A percentile compares a stretch with the other conserved stretches of the same genome.
Conservation (phyloP, 1,284 basidiomycete species). For the Pascua guehoae region DNA sequence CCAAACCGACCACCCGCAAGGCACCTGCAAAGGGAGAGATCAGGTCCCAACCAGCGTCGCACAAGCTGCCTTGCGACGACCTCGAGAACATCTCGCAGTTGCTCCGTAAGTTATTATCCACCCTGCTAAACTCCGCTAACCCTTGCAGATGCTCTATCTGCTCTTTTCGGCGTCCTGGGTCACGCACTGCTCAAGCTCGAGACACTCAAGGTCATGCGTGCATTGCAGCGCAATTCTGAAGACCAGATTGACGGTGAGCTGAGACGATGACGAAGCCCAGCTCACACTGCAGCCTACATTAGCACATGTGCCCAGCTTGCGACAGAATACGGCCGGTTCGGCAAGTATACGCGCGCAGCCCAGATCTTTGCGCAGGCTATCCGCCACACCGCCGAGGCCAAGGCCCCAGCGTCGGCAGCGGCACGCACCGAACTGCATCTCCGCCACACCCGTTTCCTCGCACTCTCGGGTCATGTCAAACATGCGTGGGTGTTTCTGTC, state of each 20-base stretch:
- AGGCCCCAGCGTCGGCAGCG: slow-evolving; percentile 16
- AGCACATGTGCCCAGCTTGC: slow-evolving; percentile 66
- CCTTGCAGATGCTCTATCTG: slow-evolving; percentile 58
- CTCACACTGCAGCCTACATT: slow-evolving; percentile 58
- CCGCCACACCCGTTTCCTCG: slow-evolving; percentile 64
- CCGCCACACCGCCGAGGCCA: slow-evolving; percentile 48
- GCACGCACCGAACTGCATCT: slow-evolving; percentile 59
- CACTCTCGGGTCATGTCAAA: slow-evolving; percentile 58
- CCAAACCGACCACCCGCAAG: neutral
- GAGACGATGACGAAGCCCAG: neutral
- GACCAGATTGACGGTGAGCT: slow-evolving; percentile 40
- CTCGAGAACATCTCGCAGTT: slow-evolving; percentile 54
- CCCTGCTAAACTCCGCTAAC: neutral
- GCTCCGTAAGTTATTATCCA: neutral
- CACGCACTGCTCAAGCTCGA: slow-evolving; percentile 54
- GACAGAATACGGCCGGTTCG: slow-evolving; percentile 70
- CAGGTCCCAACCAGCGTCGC: neutral
- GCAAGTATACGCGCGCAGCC: slow-evolving; percentile 65
- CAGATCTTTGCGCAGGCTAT: slow-evolving; percentile 60
- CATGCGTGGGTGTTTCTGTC: slow-evolving; percentile 50
- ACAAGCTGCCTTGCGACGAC: slow-evolving; percentile 47
- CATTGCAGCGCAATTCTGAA: slow-evolving; percentile 55
- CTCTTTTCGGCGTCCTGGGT: slow-evolving; percentile 65
- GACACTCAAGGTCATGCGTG: slow-evolving; percentile 55
- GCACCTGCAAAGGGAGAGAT: neutral